Percentiles rank a stretch among this genome's conserved stretches.
phyloP scores from a whole-genome alignment of 2,329 filamentous ascomycete genomes.

The Calonectria pteridis region DNA sequence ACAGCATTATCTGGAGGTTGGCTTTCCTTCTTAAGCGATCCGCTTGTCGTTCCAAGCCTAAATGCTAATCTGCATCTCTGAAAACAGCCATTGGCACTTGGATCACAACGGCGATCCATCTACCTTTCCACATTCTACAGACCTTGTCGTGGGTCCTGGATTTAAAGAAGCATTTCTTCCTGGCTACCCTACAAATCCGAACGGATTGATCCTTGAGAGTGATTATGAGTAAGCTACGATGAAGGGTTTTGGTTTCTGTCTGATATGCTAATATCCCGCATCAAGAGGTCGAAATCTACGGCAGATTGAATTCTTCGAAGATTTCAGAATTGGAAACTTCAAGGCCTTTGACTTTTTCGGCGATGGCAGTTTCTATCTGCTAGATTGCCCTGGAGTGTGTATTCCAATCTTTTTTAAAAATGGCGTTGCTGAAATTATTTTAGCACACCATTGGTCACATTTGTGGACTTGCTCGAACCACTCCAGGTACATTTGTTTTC shows the following conservation, averaged over 20 bases:
- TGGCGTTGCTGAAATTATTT: not conserved
- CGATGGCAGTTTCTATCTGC: slow-evolving; percentile 32
- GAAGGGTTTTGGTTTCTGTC: accelerated
- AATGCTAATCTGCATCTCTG: not conserved
- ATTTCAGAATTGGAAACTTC: slow-evolving; percentile 21
- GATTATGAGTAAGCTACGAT: slow-evolving; percentile 17
- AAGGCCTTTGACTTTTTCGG: slow-evolving; percentile 26
- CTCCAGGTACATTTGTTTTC: slow-evolving; percentile 2
- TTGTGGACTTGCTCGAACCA: slow-evolving; percentile 27
- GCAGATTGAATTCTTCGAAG: slow-evolving; percentile 25
- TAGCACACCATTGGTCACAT: slow-evolving; percentile 28
- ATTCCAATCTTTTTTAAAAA: no score
- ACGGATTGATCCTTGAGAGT: slow-evolving; percentile 19
- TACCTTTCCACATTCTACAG: slow-evolving; percentile 26
- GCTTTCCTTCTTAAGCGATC: no score
- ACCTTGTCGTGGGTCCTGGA: slow-evolving; percentile 28
- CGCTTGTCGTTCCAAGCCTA: not conserved
- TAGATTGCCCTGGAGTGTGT: slow-evolving; percentile 27
- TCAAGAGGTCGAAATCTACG: slow-evolving; percentile 16
- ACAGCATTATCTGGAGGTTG: slow-evolving; percentile 35
- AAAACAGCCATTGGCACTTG: slow-evolving; percentile 27
- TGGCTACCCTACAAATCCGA: slow-evolving; percentile 18
- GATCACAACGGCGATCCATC: slow-evolving; percentile 33
- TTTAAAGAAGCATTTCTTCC: slow-evolving; percentile 32
- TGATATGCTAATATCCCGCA: not conserved